Evolutionary conservation across 108 stramenopile species (phyloP).

Genomic region (Nannochloropsis gaditana): DNA sequence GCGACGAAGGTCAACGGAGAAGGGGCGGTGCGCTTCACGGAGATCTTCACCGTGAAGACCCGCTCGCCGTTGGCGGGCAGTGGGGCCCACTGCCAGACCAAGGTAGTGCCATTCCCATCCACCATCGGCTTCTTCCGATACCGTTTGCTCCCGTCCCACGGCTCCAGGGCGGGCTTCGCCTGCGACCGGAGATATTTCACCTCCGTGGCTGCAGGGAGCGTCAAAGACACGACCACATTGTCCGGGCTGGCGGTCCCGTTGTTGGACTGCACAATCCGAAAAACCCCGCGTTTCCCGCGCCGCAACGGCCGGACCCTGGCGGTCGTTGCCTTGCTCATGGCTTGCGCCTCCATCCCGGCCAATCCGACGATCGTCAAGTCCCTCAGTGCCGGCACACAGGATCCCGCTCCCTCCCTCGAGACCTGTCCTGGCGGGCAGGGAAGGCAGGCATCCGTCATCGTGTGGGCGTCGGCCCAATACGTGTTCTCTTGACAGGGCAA

Average conservation of each 20-base stretch:
- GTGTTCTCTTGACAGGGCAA: slow-evolving; percentile 12
- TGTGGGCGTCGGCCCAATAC: not conserved
- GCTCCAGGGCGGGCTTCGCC: not conserved
- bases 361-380: not conserved
- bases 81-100: not conserved
- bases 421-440: not conserved
- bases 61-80: not conserved
- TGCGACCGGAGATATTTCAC: not conserved
- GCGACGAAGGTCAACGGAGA: not conserved
- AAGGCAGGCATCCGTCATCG: not conserved
- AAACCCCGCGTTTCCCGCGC: not conserved
- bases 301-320: not conserved
- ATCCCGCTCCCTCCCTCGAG: not conserved
- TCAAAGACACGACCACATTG: not conserved
- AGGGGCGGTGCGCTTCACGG: not conserved
- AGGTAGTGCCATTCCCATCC: not conserved
- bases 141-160: not conserved
- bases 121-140: not conserved
- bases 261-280: not conserved
- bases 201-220: not conserved
- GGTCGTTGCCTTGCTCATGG: not conserved
- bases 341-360: not conserved
- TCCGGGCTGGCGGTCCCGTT: not conserved
- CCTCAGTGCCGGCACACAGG: not conserved
- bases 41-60: not conserved